Evolutionary conservation across 2,329 filamentous ascomycete genomes (phyloP), one percentile per base, ranked within the genome.

Genomic region (Aspergillus nomiae): DNA sequence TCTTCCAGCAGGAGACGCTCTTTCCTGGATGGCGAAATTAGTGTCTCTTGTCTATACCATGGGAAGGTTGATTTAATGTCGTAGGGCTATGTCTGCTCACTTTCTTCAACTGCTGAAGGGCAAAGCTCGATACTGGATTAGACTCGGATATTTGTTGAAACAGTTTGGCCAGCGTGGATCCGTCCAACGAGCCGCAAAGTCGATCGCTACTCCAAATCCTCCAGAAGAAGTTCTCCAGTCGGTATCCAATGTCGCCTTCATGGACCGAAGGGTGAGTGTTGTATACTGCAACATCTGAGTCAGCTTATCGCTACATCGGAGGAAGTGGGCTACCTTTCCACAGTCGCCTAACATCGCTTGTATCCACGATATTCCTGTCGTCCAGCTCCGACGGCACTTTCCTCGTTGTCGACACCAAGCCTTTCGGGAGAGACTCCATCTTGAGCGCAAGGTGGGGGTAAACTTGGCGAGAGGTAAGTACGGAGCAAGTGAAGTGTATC

Each of bases 151-250:
- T 82, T 56, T 76, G 73, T 53, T 78, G 71, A 54, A 84, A 84
- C 51, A 84, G 70, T 6, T 59, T 69, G 11, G 80, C 79, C 60
- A 85, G 69, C 11, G 71, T 77, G 12, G 74, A 72, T 24, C 79
- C 76, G 54, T 73, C 76, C 10, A 84, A 74, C 8, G 70, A 74
- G 16, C 70, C 65, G 21, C 73, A 71, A 16, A 83, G 74, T 9
- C 68, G 69, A 8, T 75, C 69, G 59, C 75, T 81, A 56, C 81
- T 75, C 82, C 81, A 84, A 65, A 85, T 80, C 59, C 83, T 74
- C 83, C 83, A 85, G 69, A 85, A 85, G 34, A 85, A 75, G 69
- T 84, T 83, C 62, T 84, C 81, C n/a, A 84, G 72, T 62, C 83
- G 76, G 59, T 72, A 70, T 53, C 81, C 81, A 6, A 73, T 71